Evolutionary conservation across 305 asterid genomes (phyloP).

Genomic region (Plantago rigida): DNA sequence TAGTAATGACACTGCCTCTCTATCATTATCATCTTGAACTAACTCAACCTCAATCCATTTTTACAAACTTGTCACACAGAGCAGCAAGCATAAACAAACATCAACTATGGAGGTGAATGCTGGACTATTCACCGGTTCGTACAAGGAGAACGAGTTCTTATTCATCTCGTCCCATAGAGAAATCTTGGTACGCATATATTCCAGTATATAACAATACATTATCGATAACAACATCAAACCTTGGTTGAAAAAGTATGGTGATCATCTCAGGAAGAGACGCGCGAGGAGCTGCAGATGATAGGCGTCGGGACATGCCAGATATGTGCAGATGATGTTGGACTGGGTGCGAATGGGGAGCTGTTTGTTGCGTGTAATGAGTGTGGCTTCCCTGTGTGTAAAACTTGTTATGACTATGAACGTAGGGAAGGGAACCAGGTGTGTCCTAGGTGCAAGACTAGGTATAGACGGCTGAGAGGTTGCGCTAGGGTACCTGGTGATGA

Average conservation of each 20-base stretch:
- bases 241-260: neutral
- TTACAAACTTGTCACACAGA: too few relatives aligned
- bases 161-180: neutral
- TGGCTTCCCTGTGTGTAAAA: conserved; percentile 66
- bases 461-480: conserved; percentile 66
- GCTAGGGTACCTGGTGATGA: conserved; percentile 81
- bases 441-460: conserved; percentile 71
- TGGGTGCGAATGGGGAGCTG: conserved; percentile 37
- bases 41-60: neutral
- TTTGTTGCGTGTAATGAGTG: conserved; percentile 75
- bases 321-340: conserved; percentile 67
- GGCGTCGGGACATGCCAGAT: conserved; percentile 36
- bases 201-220: too few relatives aligned
- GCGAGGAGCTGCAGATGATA: neutral
- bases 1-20: neutral
- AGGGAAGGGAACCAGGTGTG: conserved; percentile 66
- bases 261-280: neutral
- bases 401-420: conserved; percentile 69
- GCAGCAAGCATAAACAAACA: neutral
- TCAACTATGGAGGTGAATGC: neutral
- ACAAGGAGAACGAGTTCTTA: neutral
- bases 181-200: neutral
- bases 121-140: neutral
- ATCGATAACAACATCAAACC: too few relatives aligned
- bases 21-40: neutral